These are phyloP conservation scores for Bonnemaisonia californica DNA, from an alignment of 31 red algal species.

Conservation along the genomic window DNA sequence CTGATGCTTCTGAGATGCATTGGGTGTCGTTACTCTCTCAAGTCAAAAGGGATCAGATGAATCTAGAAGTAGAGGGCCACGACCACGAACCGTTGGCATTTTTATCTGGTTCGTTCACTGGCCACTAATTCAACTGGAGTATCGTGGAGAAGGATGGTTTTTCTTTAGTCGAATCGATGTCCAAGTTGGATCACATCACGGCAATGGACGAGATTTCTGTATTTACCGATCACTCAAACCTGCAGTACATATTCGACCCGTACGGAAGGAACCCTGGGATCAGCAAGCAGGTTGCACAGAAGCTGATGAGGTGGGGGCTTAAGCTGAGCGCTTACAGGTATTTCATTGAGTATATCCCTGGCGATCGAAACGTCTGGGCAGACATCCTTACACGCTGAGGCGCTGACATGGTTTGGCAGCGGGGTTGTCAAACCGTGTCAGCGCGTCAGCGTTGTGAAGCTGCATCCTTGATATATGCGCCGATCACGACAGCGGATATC, in stretches of 20 bases:
- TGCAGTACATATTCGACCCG: conserved; percentile 31
- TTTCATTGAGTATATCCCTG: neutral
- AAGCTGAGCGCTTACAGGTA: conserved; percentile 22
- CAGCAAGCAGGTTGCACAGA: neutral
- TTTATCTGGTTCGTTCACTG: conserved; percentile 21
- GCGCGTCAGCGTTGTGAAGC: neutral
- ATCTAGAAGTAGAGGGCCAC: neutral
- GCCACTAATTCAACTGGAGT: neutral
- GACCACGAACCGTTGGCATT: conserved; percentile 24
- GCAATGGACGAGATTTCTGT: neutral
- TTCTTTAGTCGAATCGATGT: neutral
- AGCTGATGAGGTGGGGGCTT: conserved; percentile 22
- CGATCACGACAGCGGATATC: neutral
- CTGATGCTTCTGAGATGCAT: conserved; percentile 8
- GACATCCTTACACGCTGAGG: conserved; percentile 27
- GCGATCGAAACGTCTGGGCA: conserved; percentile 15
- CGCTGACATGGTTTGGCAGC: too few species aligned
- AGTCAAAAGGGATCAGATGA: neutral
- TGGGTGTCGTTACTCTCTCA: conserved; percentile 3
- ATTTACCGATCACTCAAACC: conserved; percentile 17
- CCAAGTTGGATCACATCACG: neutral
- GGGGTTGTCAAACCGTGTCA: neutral
- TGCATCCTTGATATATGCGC: neutral
- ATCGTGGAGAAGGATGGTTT: conserved; percentile 14
- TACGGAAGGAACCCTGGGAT: conserved; percentile 23